Base-by-base conservation (phyloP, 2,329 filamentous ascomycete genomes). In the Alternaria gaisen region DNA sequence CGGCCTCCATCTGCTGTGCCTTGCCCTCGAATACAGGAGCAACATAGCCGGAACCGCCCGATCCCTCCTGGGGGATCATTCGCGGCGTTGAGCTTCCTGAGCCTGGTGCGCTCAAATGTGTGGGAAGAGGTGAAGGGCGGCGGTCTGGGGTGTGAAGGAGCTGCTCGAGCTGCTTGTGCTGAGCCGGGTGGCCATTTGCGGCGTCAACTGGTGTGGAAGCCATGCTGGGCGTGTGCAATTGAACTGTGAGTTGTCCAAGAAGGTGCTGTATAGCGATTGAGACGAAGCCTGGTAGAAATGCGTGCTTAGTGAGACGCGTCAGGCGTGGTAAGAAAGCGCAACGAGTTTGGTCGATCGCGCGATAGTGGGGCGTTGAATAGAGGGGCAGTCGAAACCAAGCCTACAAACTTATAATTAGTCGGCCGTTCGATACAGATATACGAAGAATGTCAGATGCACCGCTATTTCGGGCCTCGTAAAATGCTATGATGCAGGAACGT, bases 1-100 rank as follows among this genome's bases (percentile, higher is more conserved):
- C 94, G 46, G 74, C 83, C 76, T 91, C 87, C 89, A 97, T 97
- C 84, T 99, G 95, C 77, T 93, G 89, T 67, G 89, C 85, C 83
- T 97, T 97, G 77, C 94, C 95, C 78, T 93, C 90, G 76, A 99
- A 99, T 64, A 93, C 93, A 47, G 94, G 93, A 24, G 95, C 94
- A 67, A 97, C 90, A 83, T 99, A 99, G 74, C 95, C 95, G 38
- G 96, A 91, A 63, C 75, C 74, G 73, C 95, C 95, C 18, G 72
- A 71, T 30, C 94, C 95, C 69, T 93, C 91, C 68, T 95, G 95
- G 20, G 93, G 92, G 60, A 98, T 83, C 57, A 94, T 85, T 57
- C 91, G 87, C 38, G 80, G 89, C 86, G 77, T 85, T 80, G 75
- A 85, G 82, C 70, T 79, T 63, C 72, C 80, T 73, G 81, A 79